Conservation (phyloP, 2,329 filamentous ascomycete genomes). For the Anthostomella pinea region DNA sequence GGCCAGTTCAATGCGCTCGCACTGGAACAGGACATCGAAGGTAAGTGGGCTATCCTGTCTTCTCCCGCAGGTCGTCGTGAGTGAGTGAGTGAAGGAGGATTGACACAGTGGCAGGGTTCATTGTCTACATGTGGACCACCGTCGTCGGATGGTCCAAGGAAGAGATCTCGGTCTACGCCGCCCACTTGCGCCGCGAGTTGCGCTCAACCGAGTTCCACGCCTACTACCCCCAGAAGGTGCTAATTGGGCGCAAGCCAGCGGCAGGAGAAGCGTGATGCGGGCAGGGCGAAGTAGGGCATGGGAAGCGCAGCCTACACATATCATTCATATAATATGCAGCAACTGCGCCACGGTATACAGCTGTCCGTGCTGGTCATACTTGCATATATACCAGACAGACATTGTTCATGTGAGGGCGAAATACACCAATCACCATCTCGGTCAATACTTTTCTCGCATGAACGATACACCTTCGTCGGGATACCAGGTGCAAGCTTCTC, state of each 20-base stretch:
- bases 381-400: no score
- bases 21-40: slow-evolving; percentile 33
- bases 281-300: no score
- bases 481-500: not conserved
- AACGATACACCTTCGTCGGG: not conserved
- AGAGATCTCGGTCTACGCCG: slow-evolving; percentile 28
- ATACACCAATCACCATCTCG: not conserved
- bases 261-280: no score
- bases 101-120: slow-evolving; percentile 20
- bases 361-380: no score
- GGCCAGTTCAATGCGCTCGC: slow-evolving; percentile 33
- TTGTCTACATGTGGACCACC: slow-evolving; percentile 27
- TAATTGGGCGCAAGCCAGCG: slow-evolving; percentile 28
- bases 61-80: not conserved
- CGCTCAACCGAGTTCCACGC: slow-evolving; percentile 21
- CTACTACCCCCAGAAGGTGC: slow-evolving; percentile 24
- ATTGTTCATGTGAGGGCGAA: no score
- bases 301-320: no score
- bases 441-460: not conserved
- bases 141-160: slow-evolving; percentile 26
- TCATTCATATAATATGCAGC: no score
- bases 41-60: slow-evolving; percentile 14
- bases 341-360: no score
- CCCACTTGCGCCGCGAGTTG: slow-evolving; percentile 28
- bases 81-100: not conserved